These are phyloP conservation scores for Teratosphaeria destructans DNA, from an alignment of 2,329 filamentous ascomycete genomes.

Conservation along the genomic window DNA sequence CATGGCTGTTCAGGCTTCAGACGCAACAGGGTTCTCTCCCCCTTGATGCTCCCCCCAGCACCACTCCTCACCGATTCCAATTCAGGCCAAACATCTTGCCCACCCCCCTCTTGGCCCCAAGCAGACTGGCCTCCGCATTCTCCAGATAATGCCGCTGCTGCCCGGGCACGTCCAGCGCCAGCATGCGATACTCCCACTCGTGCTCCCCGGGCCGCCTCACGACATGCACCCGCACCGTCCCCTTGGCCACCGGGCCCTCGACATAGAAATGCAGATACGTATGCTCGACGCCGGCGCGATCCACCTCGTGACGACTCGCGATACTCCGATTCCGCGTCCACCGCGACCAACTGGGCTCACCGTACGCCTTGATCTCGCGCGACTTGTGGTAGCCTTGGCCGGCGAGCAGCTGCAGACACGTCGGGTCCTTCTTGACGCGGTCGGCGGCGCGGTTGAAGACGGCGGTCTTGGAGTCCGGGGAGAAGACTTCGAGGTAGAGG, in stretches of 20 bases:
- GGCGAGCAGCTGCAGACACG: conserved; percentile 65
- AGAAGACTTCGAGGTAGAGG: conserved; percentile 73
- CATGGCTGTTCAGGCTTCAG: not conserved
- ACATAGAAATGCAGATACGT: conserved; percentile 79
- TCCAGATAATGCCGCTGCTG: conserved; percentile 54
- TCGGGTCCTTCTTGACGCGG: conserved; percentile 60
- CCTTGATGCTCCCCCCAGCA: not conserved
- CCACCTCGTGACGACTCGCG: conserved; percentile 47
- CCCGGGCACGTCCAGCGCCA: conserved; percentile 71
- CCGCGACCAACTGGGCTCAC: conserved; percentile 69
- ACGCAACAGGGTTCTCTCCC: not conserved
- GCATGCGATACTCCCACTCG: conserved; percentile 67
- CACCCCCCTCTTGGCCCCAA: conserved; percentile 21
- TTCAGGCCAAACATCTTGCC: conserved; percentile 52
- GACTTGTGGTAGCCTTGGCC: conserved; percentile 46
- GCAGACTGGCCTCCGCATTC: conserved; percentile 44
- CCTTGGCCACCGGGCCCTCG: conserved; percentile 63
- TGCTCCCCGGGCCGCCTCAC: conserved; percentile 52
- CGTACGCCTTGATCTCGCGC: conserved; percentile 63
- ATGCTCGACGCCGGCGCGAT: conserved; percentile 67
- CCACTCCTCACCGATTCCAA: conserved; percentile 33
- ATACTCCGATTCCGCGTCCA: conserved; percentile 60
- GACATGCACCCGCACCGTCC: conserved; percentile 69
- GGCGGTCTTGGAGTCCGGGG: conserved; percentile 69
- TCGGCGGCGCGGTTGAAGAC: conserved; percentile 83